Evolutionary conservation across 2,329 filamentous ascomycete genomes (phyloP).

Genomic region (Aspergillus tanneri): DNA sequence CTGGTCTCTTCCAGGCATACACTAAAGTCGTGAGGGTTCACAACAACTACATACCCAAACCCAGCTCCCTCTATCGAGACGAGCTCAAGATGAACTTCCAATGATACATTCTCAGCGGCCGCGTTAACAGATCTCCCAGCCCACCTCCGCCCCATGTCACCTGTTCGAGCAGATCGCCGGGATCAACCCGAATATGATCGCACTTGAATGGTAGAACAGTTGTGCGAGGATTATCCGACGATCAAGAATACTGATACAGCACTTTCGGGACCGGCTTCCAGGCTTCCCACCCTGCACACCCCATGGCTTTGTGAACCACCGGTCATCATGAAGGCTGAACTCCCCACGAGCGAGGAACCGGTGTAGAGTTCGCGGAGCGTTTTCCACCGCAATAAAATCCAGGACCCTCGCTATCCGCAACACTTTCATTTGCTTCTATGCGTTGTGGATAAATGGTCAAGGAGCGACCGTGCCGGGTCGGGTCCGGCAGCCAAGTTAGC

Average conservation of each 20-base stretch:
- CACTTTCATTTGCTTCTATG: constrained; percentile 50
- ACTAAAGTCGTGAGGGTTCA: constrained; percentile 37
- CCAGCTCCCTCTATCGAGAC: constrained; percentile 47
- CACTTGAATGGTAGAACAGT: constrained; percentile 49
- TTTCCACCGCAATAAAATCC: constrained; percentile 52
- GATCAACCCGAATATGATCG: constrained; percentile 49
- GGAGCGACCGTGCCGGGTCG: too few species aligned
- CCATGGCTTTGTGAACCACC: constrained; percentile 53
- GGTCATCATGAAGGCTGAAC: constrained; percentile 50
- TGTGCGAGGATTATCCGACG: constrained; percentile 29
- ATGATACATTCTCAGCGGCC: constrained; percentile 47
- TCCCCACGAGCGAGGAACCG: constrained; percentile 48
- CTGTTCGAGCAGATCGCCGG: constrained; percentile 51
- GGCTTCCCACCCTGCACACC: constrained; percentile 50
- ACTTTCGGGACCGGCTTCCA: constrained; percentile 43
- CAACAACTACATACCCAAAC: constrained; percentile 49
- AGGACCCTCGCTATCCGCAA: constrained; percentile 49
- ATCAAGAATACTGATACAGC: constrained; percentile 43
- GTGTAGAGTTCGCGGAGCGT: constrained; percentile 49
- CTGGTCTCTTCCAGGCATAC: constrained; percentile 42
- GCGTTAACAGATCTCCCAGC: constrained; percentile 49
- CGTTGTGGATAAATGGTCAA: constrained; percentile 50
- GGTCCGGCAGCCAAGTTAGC: too few species aligned
- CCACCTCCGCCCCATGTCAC: constrained; percentile 53
- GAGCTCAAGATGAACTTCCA: constrained; percentile 48